phyloP scores from a whole-genome alignment of 176 grass and related monocot species.

The Pontederia paniculata region DNA sequence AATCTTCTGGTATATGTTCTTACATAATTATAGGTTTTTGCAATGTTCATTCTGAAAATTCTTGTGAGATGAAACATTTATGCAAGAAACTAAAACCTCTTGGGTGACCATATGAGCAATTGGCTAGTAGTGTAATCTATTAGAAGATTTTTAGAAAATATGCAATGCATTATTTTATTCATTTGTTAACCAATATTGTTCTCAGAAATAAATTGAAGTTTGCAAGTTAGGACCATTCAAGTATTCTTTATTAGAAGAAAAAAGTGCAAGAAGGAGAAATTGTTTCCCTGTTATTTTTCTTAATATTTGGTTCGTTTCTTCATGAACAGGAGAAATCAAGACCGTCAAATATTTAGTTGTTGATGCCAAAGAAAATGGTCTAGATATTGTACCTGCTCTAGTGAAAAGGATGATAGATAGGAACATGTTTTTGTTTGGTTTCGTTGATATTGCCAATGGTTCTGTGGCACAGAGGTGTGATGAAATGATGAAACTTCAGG shows the following conservation, averaged over 20 bases:
- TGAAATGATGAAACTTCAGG: constrained; percentile 47
- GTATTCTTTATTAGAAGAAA: neutral
- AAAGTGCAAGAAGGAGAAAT: neutral
- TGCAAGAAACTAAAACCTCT: too few relatives aligned
- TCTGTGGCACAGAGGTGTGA: constrained; percentile 33
- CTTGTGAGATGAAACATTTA: too few relatives aligned
- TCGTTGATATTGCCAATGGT: constrained; percentile 55
- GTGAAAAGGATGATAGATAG: constrained; percentile 76
- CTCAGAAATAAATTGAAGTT: too few relatives aligned
- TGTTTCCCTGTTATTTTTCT: neutral
- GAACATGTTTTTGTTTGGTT: constrained; percentile 60
- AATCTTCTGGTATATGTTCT: too few relatives aligned
- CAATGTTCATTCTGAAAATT: too few relatives aligned
- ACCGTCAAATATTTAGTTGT: constrained; percentile 48
- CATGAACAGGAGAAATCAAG: constrained; percentile 52
- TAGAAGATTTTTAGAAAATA: too few relatives aligned
- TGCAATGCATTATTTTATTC: too few relatives aligned
- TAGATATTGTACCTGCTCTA: constrained; percentile 31
- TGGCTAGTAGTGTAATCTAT: too few relatives aligned
- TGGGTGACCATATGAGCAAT: too few relatives aligned
- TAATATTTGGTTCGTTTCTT: neutral
- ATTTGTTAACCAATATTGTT: too few relatives aligned
- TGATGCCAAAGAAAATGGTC: constrained; percentile 44
- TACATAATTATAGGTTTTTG: neutral
- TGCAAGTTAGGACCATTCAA: too few relatives aligned